Evolutionary conservation across 2,329 filamentous ascomycete species (phyloP).

Genomic region (Dactylellina parvicollis): DNA sequence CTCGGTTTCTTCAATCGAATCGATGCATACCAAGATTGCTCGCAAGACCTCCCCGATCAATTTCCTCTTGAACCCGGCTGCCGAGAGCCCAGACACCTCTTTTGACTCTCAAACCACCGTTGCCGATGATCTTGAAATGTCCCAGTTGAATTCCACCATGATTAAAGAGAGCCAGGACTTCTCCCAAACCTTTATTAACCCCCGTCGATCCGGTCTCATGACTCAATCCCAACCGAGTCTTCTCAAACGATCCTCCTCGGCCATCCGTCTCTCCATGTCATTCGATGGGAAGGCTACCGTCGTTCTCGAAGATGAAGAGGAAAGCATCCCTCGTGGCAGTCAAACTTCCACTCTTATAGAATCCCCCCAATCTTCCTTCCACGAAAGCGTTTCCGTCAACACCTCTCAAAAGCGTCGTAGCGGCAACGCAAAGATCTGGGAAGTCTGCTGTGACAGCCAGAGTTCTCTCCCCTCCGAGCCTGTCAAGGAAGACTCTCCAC

Average conservation of each 20-base stretch:
- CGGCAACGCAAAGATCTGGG: conserved; percentile 57
- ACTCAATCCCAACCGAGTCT: conserved; percentile 52
- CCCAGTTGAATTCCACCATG: conserved; percentile 25
- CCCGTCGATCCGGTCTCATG: conserved; percentile 33
- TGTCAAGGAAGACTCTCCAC: conserved; percentile 48
- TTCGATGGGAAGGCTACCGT: conserved; percentile 58
- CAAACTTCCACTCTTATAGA: conserved; percentile 25
- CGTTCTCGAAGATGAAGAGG: conserved; percentile 55
- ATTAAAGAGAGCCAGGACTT: conserved; percentile 27
- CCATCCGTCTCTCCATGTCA: conserved; percentile 56
- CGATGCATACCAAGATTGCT: conserved; percentile 20
- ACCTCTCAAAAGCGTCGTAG: conserved; percentile 53
- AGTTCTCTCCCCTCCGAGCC: conserved; percentile 30
- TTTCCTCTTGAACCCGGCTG: conserved; percentile 38
- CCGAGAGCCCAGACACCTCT: conserved; percentile 32
- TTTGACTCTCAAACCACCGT: conserved; percentile 46
- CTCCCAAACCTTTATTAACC: conserved; percentile 44
- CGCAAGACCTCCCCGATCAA: conserved; percentile 51
- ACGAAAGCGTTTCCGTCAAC: conserved; percentile 18
- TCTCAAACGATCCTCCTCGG: conserved; percentile 55
- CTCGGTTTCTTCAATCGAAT: conserved; percentile 26
- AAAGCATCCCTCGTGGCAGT: conserved; percentile 26
- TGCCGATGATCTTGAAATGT: conserved; percentile 42
- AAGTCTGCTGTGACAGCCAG: conserved; percentile 57
- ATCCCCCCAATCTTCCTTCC: conserved; percentile 28